Conservation (phyloP, 2,329 filamentous ascomycete genomes). For the Fusarium penzigii region DNA sequence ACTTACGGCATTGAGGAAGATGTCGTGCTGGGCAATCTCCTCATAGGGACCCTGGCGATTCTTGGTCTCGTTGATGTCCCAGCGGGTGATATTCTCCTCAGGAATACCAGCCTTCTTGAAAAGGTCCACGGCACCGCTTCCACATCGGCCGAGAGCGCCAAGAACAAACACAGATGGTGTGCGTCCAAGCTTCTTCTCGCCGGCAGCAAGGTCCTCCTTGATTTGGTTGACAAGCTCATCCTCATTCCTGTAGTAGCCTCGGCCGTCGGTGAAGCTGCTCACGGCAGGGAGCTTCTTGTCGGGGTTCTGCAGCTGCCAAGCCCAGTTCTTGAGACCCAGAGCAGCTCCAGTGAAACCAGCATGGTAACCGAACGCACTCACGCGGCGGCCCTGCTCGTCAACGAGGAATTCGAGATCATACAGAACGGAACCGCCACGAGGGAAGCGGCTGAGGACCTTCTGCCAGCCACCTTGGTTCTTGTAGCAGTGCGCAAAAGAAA, state of each 20-base stretch:
- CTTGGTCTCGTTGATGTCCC: slow-evolving; percentile 77
- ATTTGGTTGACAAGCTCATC: slow-evolving; percentile 48
- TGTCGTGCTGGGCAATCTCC: slow-evolving; percentile 74
- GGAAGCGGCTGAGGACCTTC: slow-evolving; percentile 75
- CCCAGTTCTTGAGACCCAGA: slow-evolving; percentile 77
- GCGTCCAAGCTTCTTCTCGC: slow-evolving; percentile 68
- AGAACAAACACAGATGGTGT: slow-evolving; percentile 82
- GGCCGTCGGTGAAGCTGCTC: slow-evolving; percentile 38
- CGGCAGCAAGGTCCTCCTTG: slow-evolving; percentile 54
- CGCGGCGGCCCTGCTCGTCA: slow-evolving; percentile 46
- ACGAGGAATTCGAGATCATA: slow-evolving; percentile 86
- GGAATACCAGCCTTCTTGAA: slow-evolving; percentile 67
- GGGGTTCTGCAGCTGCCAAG: slow-evolving; percentile 75
- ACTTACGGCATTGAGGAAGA: slow-evolving; percentile 68
- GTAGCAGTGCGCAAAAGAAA: slow-evolving; percentile 74
- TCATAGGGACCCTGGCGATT: slow-evolving; percentile 69
- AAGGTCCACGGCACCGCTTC: slow-evolving; percentile 79
- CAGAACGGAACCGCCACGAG: slow-evolving; percentile 60
- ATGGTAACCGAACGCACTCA: slow-evolving; percentile 61
- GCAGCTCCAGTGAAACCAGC: slow-evolving; percentile 77
- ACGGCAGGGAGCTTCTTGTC: slow-evolving; percentile 62
- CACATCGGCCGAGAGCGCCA: slow-evolving; percentile 81
- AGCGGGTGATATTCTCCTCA: slow-evolving; percentile 49
- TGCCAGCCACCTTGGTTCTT: slow-evolving; percentile 79
- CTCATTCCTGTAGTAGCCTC: slow-evolving; percentile 73